Conservation (phyloP, 192 early-diverging fungal genomes). For the Backusella psychrophila region DNA sequence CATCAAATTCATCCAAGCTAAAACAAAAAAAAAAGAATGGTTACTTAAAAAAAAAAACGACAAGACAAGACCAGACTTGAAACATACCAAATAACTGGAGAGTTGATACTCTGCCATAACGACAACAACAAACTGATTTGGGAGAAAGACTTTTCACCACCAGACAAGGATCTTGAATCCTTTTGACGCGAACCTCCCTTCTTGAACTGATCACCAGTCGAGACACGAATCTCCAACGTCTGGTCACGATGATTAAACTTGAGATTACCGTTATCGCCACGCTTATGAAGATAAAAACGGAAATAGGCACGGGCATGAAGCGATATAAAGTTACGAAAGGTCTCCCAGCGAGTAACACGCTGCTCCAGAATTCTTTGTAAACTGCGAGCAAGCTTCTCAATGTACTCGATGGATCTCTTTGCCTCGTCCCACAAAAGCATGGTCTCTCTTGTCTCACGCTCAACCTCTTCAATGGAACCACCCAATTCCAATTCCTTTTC, state of each 20-base stretch:
- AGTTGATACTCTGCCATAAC: conserved; percentile 91
- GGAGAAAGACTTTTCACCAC: conserved; percentile 97
- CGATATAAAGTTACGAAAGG: conserved; percentile 75
- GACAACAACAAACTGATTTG: conserved; percentile 91
- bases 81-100: conserved; percentile 79
- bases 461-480: conserved; percentile 58
- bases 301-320: conserved; percentile 75
- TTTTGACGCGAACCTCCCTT: conserved; percentile 56
- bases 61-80: too few relatives aligned
- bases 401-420: conserved; percentile 46
- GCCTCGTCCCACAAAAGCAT: conserved; percentile 54
- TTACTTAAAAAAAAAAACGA: too few relatives aligned
- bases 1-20: conserved; percentile 97
- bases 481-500: conserved; percentile 56
- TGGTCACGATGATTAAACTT: conserved; percentile 68
- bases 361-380: conserved; percentile 50
- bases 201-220: conserved; percentile 40
- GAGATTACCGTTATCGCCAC: conserved; percentile 83
- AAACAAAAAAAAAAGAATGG: too few relatives aligned
- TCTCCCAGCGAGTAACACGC: conserved; percentile 61
- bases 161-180: conserved; percentile 90
- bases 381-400: conserved; percentile 34
- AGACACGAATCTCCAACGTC: conserved; percentile 54
- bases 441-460: conserved; percentile 48
- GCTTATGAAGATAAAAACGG: conserved; percentile 63